Percentiles rank a stretch among this genome's conserved stretches.
These are phyloP conservation scores for Calonectria crousiana DNA, from an alignment of 2,329 filamentous ascomycete genomes.

Conservation along the genomic window DNA sequence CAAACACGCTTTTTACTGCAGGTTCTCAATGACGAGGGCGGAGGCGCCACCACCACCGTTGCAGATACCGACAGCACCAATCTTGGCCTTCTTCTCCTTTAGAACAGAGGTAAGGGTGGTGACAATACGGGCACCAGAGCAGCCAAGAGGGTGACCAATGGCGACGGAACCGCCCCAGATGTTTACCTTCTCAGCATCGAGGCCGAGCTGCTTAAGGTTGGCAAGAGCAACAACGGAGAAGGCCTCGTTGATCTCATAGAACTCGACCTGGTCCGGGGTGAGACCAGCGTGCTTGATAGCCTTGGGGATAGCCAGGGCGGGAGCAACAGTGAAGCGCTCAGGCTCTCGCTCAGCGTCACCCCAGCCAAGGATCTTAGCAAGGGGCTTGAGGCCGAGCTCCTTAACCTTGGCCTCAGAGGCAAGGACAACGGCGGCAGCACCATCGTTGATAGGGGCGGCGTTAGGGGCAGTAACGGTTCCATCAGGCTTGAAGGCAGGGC, in stretches of 20 bases:
- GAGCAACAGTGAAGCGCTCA: constrained; percentile 95
- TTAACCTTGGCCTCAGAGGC: constrained; percentile 95
- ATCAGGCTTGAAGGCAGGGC: constrained; percentile 83
- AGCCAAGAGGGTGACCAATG: constrained; percentile 94
- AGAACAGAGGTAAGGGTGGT: constrained; percentile 91
- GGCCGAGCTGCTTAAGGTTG: constrained; percentile 90
- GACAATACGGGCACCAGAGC: constrained; percentile 92
- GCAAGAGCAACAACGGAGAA: constrained; percentile 97
- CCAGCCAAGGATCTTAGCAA: constrained; percentile 98
- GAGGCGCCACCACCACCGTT: constrained; percentile 97
- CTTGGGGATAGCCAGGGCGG: constrained; percentile 95
- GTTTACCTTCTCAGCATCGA: constrained; percentile 90
- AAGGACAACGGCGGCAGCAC: constrained; percentile 90
- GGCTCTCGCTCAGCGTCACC: constrained; percentile 92
- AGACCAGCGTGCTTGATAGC: constrained; percentile 95
- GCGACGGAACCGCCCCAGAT: constrained; percentile 95
- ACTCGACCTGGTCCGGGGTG: constrained; percentile 82
- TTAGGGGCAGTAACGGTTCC: constrained; percentile 97
- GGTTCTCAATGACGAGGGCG: constrained; percentile 88
- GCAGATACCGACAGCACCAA: constrained; percentile 95
- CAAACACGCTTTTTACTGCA: constrained; percentile 59
- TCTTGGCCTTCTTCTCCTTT: constrained; percentile 90
- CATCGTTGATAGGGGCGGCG: constrained; percentile 95
- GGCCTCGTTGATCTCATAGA: constrained; percentile 99
- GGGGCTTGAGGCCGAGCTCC: constrained; percentile 88